Conservation (phyloP, 1,284 basidiomycete genomes). For the Papiliotrema fonsecae region DNA sequence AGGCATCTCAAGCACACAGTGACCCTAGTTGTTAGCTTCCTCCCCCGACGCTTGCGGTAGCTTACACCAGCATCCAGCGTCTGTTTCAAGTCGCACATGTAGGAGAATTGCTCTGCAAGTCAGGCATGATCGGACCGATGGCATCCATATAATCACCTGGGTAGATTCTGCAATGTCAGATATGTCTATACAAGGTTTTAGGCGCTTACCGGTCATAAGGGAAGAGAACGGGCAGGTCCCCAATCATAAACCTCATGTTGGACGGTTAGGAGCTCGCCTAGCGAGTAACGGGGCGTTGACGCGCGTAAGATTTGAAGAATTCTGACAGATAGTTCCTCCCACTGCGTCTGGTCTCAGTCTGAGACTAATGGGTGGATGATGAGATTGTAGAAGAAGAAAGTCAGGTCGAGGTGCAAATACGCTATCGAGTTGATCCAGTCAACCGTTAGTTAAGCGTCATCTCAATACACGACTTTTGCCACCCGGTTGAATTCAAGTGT, state of each 20-base stretch:
- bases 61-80: constrained; percentile 80
- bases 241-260: constrained; percentile 91
- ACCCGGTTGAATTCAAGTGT: too few species aligned
- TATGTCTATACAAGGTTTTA: not conserved
- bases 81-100: constrained; percentile 97
- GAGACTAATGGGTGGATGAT: too few species aligned
- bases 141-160: constrained; percentile 20
- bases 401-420: too few species aligned
- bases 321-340: too few species aligned
- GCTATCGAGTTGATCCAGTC: too few species aligned
- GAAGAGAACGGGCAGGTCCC: constrained; percentile 83
- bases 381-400: too few species aligned
- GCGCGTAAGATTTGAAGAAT: too few species aligned
- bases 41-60: not conserved
- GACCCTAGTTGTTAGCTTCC: constrained; percentile 60
- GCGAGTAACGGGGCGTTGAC: too few species aligned
- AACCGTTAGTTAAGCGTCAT: too few species aligned
- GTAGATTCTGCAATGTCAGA: constrained; percentile 25
- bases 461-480: too few species aligned
- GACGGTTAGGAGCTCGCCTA: too few species aligned
- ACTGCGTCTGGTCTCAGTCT: too few species aligned
- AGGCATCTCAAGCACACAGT: constrained; percentile 99
- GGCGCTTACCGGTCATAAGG: constrained; percentile 67
- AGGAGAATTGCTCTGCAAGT: constrained; percentile 84
- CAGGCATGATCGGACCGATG: not conserved